Evolutionary conservation across 305 asterid genomes (phyloP).

Genomic region (Withania somnifera): DNA sequence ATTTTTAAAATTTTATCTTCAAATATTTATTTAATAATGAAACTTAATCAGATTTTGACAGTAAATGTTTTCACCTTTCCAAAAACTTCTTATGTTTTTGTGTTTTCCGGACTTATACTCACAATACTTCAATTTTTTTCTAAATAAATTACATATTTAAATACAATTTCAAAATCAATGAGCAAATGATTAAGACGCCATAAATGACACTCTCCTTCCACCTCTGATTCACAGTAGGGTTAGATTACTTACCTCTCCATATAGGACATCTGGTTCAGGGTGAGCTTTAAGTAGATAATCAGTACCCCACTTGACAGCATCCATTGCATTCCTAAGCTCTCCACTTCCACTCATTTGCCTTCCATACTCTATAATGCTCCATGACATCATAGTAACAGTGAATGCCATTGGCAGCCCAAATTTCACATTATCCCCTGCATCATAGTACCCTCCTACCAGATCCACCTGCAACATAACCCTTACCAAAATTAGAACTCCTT

Average conservation of each 20-base stretch:
- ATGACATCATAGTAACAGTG: slow-evolving; percentile 46
- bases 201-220: too few species aligned
- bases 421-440: slow-evolving; percentile 61
- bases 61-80: too few species aligned
- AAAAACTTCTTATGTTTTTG: too few species aligned
- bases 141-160: too few species aligned
- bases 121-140: too few species aligned
- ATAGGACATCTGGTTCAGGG: slow-evolving; percentile 17
- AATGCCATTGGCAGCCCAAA: slow-evolving; percentile 63
- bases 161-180: too few species aligned
- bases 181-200: too few species aligned
- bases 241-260: slow-evolving; percentile 11
- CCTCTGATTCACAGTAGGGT: not conserved
- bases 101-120: too few species aligned
- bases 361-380: slow-evolving; percentile 49
- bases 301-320: slow-evolving; percentile 57
- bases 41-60: too few species aligned
- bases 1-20: too few species aligned
- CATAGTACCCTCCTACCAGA: slow-evolving; percentile 59
- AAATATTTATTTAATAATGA: too few species aligned
- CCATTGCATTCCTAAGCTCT: slow-evolving; percentile 28
- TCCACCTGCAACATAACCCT: slow-evolving; percentile 29
- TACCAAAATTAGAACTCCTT: too few species aligned
- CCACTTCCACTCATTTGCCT: slow-evolving; percentile 27
- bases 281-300: slow-evolving; percentile 56